These are phyloP conservation scores for Calocybe gangraenosa DNA, from an alignment of 768 basidiomycete genomes.

Conservation along the genomic window DNA sequence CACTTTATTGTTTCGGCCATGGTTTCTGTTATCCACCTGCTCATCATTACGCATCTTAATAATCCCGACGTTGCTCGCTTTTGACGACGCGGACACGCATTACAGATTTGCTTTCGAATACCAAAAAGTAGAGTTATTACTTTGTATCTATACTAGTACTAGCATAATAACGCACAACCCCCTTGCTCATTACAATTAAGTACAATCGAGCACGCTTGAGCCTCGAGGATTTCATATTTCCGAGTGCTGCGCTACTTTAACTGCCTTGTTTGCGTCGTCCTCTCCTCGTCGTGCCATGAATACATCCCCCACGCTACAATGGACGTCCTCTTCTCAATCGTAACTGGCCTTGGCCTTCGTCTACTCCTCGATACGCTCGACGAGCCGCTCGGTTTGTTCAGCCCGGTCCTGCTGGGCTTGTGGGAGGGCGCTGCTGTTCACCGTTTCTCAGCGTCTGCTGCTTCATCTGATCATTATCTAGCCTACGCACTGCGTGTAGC, in stretches of 20 bases:
- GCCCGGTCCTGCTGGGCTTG: constrained; percentile 39
- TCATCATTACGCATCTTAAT: too few relatives aligned
- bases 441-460: constrained; percentile 26
- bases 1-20: not conserved
- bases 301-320: constrained; percentile 25
- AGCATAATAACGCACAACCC: too few relatives aligned
- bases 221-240: too few relatives aligned
- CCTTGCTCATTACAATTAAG: too few relatives aligned
- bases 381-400: constrained; percentile 23
- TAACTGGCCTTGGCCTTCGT: constrained; percentile 39
- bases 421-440: constrained; percentile 65
- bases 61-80: too few relatives aligned
- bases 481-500: constrained; percentile 39
- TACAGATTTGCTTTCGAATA: too few relatives aligned
- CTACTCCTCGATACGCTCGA: constrained; percentile 26
- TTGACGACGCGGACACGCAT: too few relatives aligned
- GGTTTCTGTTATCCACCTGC: not conserved
- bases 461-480: constrained; percentile 34
- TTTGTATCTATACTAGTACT: too few relatives aligned
- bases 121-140: too few relatives aligned
- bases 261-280: too few relatives aligned
- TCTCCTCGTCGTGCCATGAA: constrained; percentile 6
- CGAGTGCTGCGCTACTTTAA: too few relatives aligned
- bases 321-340: constrained; percentile 38
- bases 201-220: too few relatives aligned